phyloP scores from a whole-genome alignment of 495 filamentous ascomycete genomes.

The Neurospora intermedia region DNA sequence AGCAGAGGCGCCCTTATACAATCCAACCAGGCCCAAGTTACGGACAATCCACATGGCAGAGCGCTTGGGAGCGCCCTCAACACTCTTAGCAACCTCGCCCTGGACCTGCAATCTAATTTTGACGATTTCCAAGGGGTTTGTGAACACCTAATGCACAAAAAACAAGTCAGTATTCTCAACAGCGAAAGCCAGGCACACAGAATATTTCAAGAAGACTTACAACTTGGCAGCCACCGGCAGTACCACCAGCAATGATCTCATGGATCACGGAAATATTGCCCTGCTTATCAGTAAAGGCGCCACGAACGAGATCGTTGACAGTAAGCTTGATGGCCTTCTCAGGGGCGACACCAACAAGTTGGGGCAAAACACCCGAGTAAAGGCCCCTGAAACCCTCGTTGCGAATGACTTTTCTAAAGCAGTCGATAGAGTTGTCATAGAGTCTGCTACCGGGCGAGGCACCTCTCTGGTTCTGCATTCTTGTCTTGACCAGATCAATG shows the following conservation, averaged over 20 bases:
- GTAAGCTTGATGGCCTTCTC: conserved; percentile 99
- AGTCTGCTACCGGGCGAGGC: conserved; percentile 70
- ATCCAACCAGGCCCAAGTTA: conserved; percentile 86
- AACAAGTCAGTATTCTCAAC: conserved; percentile 8
- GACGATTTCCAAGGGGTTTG: conserved; percentile 96
- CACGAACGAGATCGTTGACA: conserved; percentile 86
- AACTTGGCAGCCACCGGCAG: conserved; percentile 90
- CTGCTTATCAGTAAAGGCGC: conserved; percentile 63
- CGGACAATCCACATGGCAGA: conserved; percentile 96
- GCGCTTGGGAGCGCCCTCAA: conserved; percentile 72
- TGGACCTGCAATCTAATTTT: conserved; percentile 98
- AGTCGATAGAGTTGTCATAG: conserved; percentile 95
- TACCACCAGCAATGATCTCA: conserved; percentile 82
- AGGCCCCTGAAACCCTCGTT: conserved; percentile 86
- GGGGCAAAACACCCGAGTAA: conserved; percentile 89
- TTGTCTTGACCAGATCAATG: conserved; percentile 96
- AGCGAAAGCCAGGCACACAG: background rate
- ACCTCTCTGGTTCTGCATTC: conserved; percentile 93
- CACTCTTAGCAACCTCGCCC: conserved; percentile 84
- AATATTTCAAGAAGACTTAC: conserved; percentile 43
- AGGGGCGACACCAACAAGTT: conserved; percentile 91
- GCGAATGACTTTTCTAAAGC: conserved; percentile 77
- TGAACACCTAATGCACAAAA: conserved; percentile 57
- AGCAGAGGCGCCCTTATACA: conserved; percentile 96
- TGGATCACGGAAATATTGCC: conserved; percentile 58